phyloP scores from a whole-genome alignment of 805 yeast genomes.

The Komagataella kurtzmanii region DNA sequence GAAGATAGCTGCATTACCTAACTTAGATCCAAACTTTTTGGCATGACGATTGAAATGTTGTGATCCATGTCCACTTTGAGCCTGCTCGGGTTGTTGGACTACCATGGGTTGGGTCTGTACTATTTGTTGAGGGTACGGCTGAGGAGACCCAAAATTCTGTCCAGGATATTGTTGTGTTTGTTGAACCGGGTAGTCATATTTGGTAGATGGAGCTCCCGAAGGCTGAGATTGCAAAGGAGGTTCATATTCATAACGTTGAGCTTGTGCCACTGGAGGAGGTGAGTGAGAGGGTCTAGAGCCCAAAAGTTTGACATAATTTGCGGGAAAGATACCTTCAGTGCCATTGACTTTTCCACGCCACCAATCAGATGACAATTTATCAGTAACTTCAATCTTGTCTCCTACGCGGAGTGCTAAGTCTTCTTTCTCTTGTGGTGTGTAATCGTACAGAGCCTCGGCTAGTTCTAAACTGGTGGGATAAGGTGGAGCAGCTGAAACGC shows the following conservation, averaged over 20 bases:
- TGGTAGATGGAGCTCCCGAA: conserved; percentile 37
- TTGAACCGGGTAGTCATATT: conserved; percentile 25
- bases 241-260: conserved; percentile 11
- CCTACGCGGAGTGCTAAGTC: conserved; percentile 51
- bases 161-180: conserved; percentile 4
- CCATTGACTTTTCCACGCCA: conserved; percentile 55
- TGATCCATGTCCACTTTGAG: conserved; percentile 11
- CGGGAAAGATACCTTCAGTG: conserved; percentile 64
- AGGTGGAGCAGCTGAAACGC: not conserved
- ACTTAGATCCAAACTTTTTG: conserved; percentile 60
- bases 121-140: conserved; percentile 17
- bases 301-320: conserved; percentile 50
- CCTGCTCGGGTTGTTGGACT: conserved; percentile 6
- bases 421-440: conserved; percentile 49
- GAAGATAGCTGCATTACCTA: conserved; percentile 87
- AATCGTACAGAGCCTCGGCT: conserved; percentile 55
- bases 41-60: conserved; percentile 21
- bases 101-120: conserved; percentile 6
- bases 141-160: conserved; percentile 10
- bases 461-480: conserved; percentile 13
- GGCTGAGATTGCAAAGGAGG: conserved; percentile 17
- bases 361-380: conserved; percentile 71
- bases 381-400: conserved; percentile 48
- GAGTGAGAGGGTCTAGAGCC: conserved; percentile 5
- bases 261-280: conserved; percentile 12